Base-by-base conservation (phyloP, 2,329 filamentous ascomycete genomes). In the Penicillium oxalicum region DNA sequence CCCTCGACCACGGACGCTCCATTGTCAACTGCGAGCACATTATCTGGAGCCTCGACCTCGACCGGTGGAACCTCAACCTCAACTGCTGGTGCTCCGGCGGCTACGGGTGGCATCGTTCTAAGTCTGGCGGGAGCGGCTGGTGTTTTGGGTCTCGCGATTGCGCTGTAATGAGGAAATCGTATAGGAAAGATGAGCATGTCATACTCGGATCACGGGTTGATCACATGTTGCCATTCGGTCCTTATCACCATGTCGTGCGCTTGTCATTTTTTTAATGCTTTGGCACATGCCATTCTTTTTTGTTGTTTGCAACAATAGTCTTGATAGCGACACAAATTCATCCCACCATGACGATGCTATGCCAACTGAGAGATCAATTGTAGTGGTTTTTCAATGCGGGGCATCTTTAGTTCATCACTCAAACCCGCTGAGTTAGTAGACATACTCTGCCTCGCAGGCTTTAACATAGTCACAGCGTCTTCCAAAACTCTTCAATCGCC, bases 401-500 rank as follows among this genome's bases (percentile, higher is more conserved):
- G 18, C 18, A 18, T 18, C 18, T 18, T 18, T 2, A 18, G 18
- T 18, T 2, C 18, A 18, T 18, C 18, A 18, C 18, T 18, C 18
- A 18, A 18, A 18, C 18, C 18, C 18, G 18, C 18, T 18, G 18
- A 18, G 18, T 18, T 1, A 18, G 2, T 18, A 18, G 18, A 18
- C 18, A 18, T 18, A 1, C 18, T 2, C 18, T 18, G 18, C 18
- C 18, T 18, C 2, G 18, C 18, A 18, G 18, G 18, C 18, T 18
- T 18, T 18, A 18, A 18, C 18, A 18, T 18, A 18, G 13, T 18
- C 58, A 69, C 47, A 70, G 70, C 5, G 18, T 36, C 5, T 51
- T 55, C 61, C 61, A 63, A 40, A 63, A 63, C 5, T 52, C 33
- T 4, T 51, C 53, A 18, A 74, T 67, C 0, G 60, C 41, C 8